A percentile compares a stretch with the other conserved stretches of the same genome.
Evolutionary conservation across 768 basidiomycete species (phyloP).

Genomic region (Cystobasidiopsis lactophilus): DNA sequence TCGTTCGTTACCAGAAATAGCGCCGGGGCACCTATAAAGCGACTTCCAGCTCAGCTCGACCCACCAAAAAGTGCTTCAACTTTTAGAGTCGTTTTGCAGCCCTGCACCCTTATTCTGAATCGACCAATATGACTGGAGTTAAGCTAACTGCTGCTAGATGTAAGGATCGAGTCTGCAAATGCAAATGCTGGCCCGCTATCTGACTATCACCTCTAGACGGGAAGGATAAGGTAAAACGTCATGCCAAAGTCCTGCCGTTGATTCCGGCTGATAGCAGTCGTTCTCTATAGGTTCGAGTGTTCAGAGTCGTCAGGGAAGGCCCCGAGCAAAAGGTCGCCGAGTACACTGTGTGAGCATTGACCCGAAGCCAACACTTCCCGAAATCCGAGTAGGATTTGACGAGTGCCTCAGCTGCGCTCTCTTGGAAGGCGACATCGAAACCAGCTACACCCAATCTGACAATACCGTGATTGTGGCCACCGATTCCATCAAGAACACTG

Average conservation of each 20-base stretch:
- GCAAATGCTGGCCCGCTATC: too few relatives aligned
- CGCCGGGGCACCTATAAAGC: too few relatives aligned
- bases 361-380: background rate
- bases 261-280: background rate
- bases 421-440: slow-evolving; percentile 39
- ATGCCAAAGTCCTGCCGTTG: background rate
- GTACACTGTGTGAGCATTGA: slow-evolving; percentile 45
- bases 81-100: too few relatives aligned
- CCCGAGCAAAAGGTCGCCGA: slow-evolving; percentile 48
- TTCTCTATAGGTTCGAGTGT: slow-evolving; percentile 41
- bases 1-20: too few relatives aligned
- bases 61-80: too few relatives aligned
- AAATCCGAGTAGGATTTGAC: background rate
- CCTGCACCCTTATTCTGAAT: too few relatives aligned
- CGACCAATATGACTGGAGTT: too few relatives aligned
- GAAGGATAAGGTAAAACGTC: background rate
- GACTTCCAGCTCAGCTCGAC: too few relatives aligned
- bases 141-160: too few relatives aligned
- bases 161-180: too few relatives aligned
- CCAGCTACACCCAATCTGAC: slow-evolving; percentile 55
- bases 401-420: slow-evolving; percentile 22
- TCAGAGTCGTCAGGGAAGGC: slow-evolving; percentile 46
- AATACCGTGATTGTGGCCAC: slow-evolving; percentile 76
- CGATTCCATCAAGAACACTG: slow-evolving; percentile 41
- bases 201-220: background rate